Conservation (phyloP, 2,329 filamentous ascomycete species). For the Ambrosiella xylebori region DNA sequence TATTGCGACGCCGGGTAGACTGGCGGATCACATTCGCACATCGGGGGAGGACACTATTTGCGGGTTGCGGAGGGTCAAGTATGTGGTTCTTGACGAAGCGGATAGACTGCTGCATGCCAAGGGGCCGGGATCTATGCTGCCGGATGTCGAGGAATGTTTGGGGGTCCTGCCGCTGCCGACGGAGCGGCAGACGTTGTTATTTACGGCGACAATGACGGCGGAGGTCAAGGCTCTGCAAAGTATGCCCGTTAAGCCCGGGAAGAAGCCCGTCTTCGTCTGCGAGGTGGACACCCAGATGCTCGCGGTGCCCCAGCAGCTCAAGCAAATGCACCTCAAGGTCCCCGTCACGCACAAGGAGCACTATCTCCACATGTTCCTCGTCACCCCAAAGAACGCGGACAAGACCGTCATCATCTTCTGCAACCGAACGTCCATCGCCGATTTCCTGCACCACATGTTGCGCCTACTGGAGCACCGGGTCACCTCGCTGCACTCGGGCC, state of each 20-base stretch:
- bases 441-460: slow-evolving; percentile 74
- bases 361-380: slow-evolving; percentile 78
- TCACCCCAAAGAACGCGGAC: slow-evolving; percentile 55
- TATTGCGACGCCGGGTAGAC: slow-evolving; percentile 79
- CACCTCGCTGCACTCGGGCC: slow-evolving; percentile 73
- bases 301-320: slow-evolving; percentile 63
- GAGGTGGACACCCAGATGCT: slow-evolving; percentile 64
- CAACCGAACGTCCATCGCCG: slow-evolving; percentile 78
- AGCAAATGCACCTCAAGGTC: slow-evolving; percentile 72
- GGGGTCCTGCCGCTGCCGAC: slow-evolving; percentile 59
- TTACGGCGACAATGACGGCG: slow-evolving; percentile 87
- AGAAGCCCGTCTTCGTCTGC: slow-evolving; percentile 69
- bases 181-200: slow-evolving; percentile 80
- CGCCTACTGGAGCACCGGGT: slow-evolving; percentile 76
- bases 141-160: slow-evolving; percentile 79
- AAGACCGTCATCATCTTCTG: slow-evolving; percentile 85
- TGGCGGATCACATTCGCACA: slow-evolving; percentile 83
- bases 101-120: slow-evolving; percentile 67
- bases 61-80: slow-evolving; percentile 60
- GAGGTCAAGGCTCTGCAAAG: slow-evolving; percentile 79
- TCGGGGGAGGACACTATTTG: slow-evolving; percentile 83
- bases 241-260: slow-evolving; percentile 49
- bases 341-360: slow-evolving; percentile 88
- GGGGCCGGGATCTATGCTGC: slow-evolving; percentile 73
- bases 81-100: slow-evolving; percentile 89